Base-by-base conservation (phyloP, 345 rosid genomes). In the Angophora floribunda region DNA sequence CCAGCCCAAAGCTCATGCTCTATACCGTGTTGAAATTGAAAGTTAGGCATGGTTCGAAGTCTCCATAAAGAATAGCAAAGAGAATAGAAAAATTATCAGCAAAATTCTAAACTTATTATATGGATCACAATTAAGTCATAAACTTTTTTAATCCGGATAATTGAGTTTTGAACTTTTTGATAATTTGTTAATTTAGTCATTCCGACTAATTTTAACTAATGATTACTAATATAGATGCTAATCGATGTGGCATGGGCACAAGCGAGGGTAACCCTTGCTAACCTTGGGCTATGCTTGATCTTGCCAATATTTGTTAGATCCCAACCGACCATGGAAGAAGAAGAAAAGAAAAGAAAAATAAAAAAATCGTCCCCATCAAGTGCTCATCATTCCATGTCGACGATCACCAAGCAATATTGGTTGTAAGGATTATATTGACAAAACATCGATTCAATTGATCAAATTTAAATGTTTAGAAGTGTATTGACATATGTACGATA, bases 101-200 rank as follows among this genome's bases (percentile, higher is more conserved):
- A 14, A 65, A n/a, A 65, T 4, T 13, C 12, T 1, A 14, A 65
- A 7, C 30, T n/a, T 7, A 30, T 30, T 2, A 0, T 65, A 30
- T 1, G 0, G 6, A 30, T 1, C 1, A 1, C 3, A 65, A 65
- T 14, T 0, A 0, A 65, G 8, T 65, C 2, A 0, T 65, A 30
- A n/a, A 65, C 41, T 14, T 6, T 30, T 65, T 14, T 30, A 1
- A 4, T 65, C 14, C 14, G 1, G 30, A n/a, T 1, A n/a, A 65
- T 65, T 2, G 1, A 14, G 11, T n/a, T 6, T 2, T 0, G 13
- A n/a, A 0, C 16, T 0, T 30, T 14, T n/a, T 7, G 3, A 0
- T 1, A 3, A 14, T 65, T 65, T 30, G 41, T 7, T 4, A 30
- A 30, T 63, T 2, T 15, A 65, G 4, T 65, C 0, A 4, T 65